Percentiles rank a stretch among this genome's conserved stretches.
Conservation (phyloP, 441 rosid species). For the Metrosideros polymorpha region DNA sequence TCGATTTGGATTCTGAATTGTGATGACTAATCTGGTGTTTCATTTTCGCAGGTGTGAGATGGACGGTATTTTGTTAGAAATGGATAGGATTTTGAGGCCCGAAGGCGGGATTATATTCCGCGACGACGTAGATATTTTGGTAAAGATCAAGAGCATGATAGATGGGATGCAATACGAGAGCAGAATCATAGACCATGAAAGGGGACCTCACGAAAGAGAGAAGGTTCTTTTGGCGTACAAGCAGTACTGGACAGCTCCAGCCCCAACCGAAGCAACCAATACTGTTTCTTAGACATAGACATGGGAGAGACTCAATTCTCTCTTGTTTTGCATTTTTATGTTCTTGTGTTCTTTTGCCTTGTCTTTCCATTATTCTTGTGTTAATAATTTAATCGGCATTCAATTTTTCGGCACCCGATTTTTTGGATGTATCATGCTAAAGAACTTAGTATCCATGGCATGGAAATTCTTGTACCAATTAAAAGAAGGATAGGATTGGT, state of each 20-base stretch:
- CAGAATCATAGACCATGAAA: slow-evolving; percentile 49
- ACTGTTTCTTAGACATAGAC: background rate
- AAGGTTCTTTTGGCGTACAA: slow-evolving; percentile 45
- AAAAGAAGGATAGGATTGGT: background rate
- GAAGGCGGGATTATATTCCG: slow-evolving; percentile 52
- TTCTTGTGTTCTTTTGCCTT: background rate
- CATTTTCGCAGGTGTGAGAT: background rate
- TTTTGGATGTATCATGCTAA: background rate
- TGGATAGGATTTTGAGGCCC: slow-evolving; percentile 62
- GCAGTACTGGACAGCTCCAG: slow-evolving; percentile 44
- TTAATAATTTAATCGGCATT: background rate
- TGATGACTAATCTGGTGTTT: background rate
- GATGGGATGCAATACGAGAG: slow-evolving; percentile 48
- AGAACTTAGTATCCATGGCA: background rate
- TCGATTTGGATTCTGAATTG: background rate
- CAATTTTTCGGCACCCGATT: background rate
- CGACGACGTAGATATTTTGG: slow-evolving; percentile 45
- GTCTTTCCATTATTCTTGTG: background rate
- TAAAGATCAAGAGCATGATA: slow-evolving; percentile 29
- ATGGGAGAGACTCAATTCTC: background rate
- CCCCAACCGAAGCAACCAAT: slow-evolving; percentile 8
- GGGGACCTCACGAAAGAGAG: slow-evolving; percentile 42
- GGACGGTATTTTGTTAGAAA: slow-evolving; percentile 36
- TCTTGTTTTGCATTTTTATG: background rate
- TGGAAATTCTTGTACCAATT: background rate